Evolutionary conservation across 148 eudicot genomes (phyloP).

Genomic region (Rhododendron simsii): DNA sequence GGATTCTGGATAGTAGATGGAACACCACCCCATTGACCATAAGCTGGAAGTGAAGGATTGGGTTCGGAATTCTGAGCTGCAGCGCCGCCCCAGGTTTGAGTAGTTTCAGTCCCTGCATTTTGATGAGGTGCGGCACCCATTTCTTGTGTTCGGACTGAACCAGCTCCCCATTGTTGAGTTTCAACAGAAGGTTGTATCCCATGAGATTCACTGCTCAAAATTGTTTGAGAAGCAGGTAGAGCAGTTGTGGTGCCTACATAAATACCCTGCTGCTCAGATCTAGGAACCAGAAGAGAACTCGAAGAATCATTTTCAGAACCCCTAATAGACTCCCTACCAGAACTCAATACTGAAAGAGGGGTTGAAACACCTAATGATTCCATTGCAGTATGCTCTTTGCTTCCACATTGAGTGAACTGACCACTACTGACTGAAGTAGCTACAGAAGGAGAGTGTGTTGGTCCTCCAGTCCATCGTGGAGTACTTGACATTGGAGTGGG

Average conservation of each 20-base stretch:
- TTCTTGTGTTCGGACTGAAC: constrained; percentile 4
- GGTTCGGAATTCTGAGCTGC: constrained; percentile 26
- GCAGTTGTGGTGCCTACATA: constrained; percentile 21
- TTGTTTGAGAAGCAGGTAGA: constrained; percentile 29
- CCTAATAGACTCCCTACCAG: constrained; percentile 12
- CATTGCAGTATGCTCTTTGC: constrained; percentile 23
- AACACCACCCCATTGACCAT: constrained; percentile 54
- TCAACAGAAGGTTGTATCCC: constrained; percentile 31
- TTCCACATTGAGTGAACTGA: constrained; percentile 24
- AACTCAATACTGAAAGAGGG: constrained; percentile 22
- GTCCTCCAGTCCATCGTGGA: constrained; percentile 31
- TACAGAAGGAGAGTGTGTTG: constrained; percentile 43
- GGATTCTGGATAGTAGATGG: constrained; percentile 45
- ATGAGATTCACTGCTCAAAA: constrained; percentile 25
- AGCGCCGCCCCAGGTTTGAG: constrained; percentile 31
- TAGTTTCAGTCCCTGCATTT: background rate
- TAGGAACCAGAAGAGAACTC: constrained; percentile 14
- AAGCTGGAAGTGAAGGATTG: constrained; percentile 28
- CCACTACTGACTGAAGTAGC: constrained; percentile 23
- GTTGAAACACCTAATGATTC: constrained; percentile 15
- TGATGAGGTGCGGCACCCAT: constrained; percentile 9
- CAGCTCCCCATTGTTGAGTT: constrained; percentile 32
- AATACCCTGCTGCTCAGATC: constrained; percentile 11
- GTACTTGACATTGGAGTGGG: constrained; percentile 58
- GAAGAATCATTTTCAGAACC: constrained; percentile 14